phyloP scores from a whole-genome alignment of 2,329 filamentous ascomycete genomes.

The Didymella segeticola region DNA sequence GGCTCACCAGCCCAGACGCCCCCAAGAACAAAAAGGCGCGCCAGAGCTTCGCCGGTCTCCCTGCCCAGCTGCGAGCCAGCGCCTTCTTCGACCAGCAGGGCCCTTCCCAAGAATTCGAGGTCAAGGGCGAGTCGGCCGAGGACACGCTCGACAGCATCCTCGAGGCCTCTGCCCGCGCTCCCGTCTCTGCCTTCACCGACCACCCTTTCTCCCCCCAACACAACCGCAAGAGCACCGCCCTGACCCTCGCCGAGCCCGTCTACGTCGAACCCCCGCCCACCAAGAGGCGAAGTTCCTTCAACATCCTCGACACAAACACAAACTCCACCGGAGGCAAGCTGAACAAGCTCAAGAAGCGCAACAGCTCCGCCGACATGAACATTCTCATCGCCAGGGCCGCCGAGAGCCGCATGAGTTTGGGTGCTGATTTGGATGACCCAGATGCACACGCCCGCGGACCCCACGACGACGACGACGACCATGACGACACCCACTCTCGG shows the following conservation, averaged over 20 bases:
- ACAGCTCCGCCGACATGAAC: conserved; percentile 49
- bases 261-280: conserved; percentile 25
- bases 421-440: conserved; percentile 39
- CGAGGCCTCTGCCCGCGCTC: conserved; percentile 85
- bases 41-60: conserved; percentile 64
- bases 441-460: conserved; percentile 43
- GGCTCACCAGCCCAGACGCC: conserved; percentile 17
- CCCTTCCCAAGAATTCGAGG: conserved; percentile 60
- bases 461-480: conserved; percentile 45
- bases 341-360: conserved; percentile 52
- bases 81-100: conserved; percentile 81
- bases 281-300: conserved; percentile 48
- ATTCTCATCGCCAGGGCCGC: conserved; percentile 41
- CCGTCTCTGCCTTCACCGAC: conserved; percentile 90
- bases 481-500: conserved; percentile 53
- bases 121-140: conserved; percentile 80
- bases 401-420: conserved; percentile 47
- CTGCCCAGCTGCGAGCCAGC: conserved; percentile 87
- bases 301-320: conserved; percentile 47
- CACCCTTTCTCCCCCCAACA: conserved; percentile 71
- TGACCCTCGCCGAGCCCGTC: conserved; percentile 31
- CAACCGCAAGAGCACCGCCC: conserved; percentile 51
- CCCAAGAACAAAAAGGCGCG: conserved; percentile 40
- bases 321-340: conserved; percentile 46
- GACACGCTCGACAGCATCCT: conserved; percentile 90